Conservation (phyloP, 768 basidiomycete species). For the Leccinellum albellum region DNA sequence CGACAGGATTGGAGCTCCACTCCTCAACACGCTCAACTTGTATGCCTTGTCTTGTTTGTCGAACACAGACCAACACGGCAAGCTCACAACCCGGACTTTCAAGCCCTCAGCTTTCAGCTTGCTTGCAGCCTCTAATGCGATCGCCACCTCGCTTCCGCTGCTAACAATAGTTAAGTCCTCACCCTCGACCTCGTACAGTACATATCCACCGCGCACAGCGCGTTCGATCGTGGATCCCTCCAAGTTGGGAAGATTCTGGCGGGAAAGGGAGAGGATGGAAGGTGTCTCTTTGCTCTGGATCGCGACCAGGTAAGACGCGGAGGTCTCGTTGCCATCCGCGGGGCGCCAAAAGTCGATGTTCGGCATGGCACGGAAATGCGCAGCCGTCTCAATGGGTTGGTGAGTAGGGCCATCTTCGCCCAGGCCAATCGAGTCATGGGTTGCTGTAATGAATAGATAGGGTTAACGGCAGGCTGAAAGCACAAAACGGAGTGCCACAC, state of each 20-base stretch:
- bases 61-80: conserved; percentile 89
- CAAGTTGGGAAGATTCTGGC: conserved; percentile 92
- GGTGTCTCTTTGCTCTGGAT: conserved; percentile 73
- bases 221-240: conserved; percentile 83
- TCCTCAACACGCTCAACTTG: conserved; percentile 78
- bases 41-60: conserved; percentile 80
- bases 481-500: conserved; percentile 28
- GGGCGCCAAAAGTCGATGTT: conserved; percentile 93
- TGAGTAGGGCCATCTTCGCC: conserved; percentile 96
- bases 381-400: conserved; percentile 88
- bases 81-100: conserved; percentile 77
- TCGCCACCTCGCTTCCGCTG: conserved; percentile 84
- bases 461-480: background rate
- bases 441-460: conserved; percentile 45
- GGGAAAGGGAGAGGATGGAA: conserved; percentile 77
- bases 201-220: conserved; percentile 83
- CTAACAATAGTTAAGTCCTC: conserved; percentile 90
- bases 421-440: conserved; percentile 91
- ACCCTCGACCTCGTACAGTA: conserved; percentile 68
- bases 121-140: conserved; percentile 83
- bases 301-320: conserved; percentile 82
- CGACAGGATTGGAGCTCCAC: conserved; percentile 85
- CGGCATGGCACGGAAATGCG: conserved; percentile 83
- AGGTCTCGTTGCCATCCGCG: conserved; percentile 96
- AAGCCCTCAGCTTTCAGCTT: conserved; percentile 74